These are phyloP conservation scores for Glycine tomentella DNA, from an alignment of 306 rosid genomes.

Conservation along the genomic window DNA sequence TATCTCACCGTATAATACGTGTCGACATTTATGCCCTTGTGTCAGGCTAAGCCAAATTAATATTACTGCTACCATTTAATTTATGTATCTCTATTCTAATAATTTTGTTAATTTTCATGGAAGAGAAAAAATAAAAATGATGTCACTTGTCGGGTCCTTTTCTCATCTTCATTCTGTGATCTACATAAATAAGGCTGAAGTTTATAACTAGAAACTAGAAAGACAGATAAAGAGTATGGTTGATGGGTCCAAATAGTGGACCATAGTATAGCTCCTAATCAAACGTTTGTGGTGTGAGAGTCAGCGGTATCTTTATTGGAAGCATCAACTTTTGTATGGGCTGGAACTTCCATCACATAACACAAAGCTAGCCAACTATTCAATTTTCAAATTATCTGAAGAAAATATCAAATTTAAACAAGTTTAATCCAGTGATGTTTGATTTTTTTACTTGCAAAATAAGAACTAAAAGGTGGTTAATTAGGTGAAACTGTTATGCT, in stretches of 20 bases:
- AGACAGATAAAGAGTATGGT: conserved; percentile 40
- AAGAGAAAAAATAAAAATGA: conserved; percentile 32
- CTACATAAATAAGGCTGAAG: conserved; percentile 47
- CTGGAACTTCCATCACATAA: conserved; percentile 47
- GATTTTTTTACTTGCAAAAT: no score
- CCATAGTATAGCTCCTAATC: conserved; percentile 45
- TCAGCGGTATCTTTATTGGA: conserved; percentile 68
- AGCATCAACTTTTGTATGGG: conserved; percentile 63
- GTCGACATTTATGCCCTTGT: conserved; percentile 35
- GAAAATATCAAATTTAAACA: no score
- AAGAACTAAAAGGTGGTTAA: no score
- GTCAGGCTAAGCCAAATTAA: neutral
- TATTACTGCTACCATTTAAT: no score
- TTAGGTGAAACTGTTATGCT: no score
- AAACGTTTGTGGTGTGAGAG: conserved; percentile 57
- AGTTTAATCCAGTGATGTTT: no score
- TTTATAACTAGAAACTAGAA: conserved; percentile 36
- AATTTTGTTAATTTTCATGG: conserved; percentile 39
- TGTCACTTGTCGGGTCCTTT: conserved; percentile 42
- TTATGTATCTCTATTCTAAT: neutral
- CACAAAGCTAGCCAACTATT: conserved; percentile 20
- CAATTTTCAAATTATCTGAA: no score
- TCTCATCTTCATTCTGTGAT: conserved; percentile 49
- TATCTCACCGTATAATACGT: neutral
- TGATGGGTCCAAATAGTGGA: conserved; percentile 57